Evolutionary conservation across 1,284 basidiomycete species (phyloP).

Genomic region (Leccinum subspadiceum): DNA sequence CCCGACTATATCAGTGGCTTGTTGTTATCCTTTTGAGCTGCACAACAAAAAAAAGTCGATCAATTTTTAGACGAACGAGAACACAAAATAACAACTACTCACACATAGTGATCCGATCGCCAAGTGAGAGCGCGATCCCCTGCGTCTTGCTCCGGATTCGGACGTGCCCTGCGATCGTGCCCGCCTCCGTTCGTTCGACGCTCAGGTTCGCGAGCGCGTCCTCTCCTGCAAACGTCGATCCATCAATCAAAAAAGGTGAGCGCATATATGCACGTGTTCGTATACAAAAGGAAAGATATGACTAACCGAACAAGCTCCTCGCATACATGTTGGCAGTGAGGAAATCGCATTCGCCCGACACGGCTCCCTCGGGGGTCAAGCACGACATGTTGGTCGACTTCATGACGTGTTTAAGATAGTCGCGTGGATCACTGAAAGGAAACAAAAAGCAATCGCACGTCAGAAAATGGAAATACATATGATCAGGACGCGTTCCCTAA

Average conservation of each 20-base stretch:
- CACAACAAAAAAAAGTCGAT: not conserved
- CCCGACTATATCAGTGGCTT: not conserved
- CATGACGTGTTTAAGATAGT: constrained; percentile 79
- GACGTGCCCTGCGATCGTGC: constrained; percentile 85
- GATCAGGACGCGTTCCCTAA: not conserved
- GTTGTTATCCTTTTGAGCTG: not conserved
- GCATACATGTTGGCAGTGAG: constrained; percentile 84
- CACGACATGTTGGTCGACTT: constrained; percentile 85
- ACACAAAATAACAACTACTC: constrained; percentile 22
- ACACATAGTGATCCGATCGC: constrained; percentile 92
- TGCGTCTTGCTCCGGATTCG: constrained; percentile 94
- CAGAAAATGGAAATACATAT: not conserved
- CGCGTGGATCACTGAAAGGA: constrained; percentile 57
- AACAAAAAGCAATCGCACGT: not conserved
- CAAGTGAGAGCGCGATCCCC: constrained; percentile 91
- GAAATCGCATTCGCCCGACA: constrained; percentile 83
- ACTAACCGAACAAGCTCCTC: constrained; percentile 68
- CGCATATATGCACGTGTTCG: not conserved
- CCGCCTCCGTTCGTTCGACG: constrained; percentile 85
- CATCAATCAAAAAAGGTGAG: not conserved
- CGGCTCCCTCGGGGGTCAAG: constrained; percentile 78
- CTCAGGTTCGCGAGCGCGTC: constrained; percentile 96
- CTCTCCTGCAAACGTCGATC: constrained; percentile 59
- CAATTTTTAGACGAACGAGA: not conserved
- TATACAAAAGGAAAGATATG: not conserved